Evolutionary conservation across 1,284 basidiomycete species (phyloP), one percentile per base, ranked within the genome.

Genomic region (Erythrobasidium hasegawianum): DNA sequence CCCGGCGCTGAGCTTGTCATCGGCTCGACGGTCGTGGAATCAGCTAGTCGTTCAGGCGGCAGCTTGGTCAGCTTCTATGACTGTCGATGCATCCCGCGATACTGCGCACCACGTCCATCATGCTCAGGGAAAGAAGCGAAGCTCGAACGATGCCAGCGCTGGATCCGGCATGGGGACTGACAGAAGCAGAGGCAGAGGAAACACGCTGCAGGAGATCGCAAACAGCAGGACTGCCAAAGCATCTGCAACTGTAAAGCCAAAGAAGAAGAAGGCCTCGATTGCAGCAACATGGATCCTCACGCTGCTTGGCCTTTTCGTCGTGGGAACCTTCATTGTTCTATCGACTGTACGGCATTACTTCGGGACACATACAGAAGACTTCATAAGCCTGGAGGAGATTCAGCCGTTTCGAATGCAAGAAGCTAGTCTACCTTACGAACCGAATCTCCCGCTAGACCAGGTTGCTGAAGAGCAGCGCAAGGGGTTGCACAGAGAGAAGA

Each of bases 251-350:
- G 33, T 11, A 33, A 33, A 33, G 33, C 33, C 33, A 33, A 33
- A 33, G 33, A 33, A 33, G 33, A 33, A 33, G 33, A 33, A 33
- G 33, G 33, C 33, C 33, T 33, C 33, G 33, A 33, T 33, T 33
- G 33, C 33, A 4, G 33, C 33, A 33, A 33, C 33, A 5, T 53
- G n/a, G 20, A 29, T 87, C 67, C 84, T 96, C 67, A 82, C 84
- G 74, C 76, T 96, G 71, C 85, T 96, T 71, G 87, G 84, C 72
- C 84, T 96, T 70, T 81, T 97, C 79, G 85, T 97, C 65, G 74
- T 90, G 41, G 94, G 94, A 57, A 97, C 95, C 29, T 85, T 97
- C 77, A 77, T 90, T 77, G 91, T 98, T 65, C 87, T 98, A 75
- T 88, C 88, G 14, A 90, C 90, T 26, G 85, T 96, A 52, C 88